Base-by-base conservation (phyloP, 2,329 filamentous ascomycete species). In the Ophiocordyceps australis region DNA sequence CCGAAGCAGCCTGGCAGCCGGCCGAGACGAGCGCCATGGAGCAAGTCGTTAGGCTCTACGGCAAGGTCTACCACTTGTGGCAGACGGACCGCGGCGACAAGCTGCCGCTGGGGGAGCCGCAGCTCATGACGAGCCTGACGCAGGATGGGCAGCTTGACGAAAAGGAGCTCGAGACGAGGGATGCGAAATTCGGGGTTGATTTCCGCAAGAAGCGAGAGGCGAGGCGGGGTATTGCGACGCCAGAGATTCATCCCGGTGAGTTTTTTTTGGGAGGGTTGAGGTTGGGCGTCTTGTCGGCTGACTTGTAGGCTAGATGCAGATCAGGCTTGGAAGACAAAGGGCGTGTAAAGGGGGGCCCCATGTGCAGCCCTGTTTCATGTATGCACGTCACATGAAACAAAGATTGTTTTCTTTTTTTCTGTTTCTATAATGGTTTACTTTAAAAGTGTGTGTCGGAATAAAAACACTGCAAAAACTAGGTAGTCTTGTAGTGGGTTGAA, bases 21-120 rank as follows among this genome's bases (percentile, higher is more conserved):
- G 74, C 79, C 3, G 82, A 92, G 54, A 79, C 67, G 17, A 62
- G 65, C 24, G 81, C 86, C 49, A 89, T 92, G 79, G 67, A 76
- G 33, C 62, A 83, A 30, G 61, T 89, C 0, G 52, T 81, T 4
- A 58, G 65, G 1, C 45, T 89, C 3, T 91, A 91, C 41, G 82
- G 82, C 8, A 92, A 92, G 45, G 69, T 75, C 2, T 89, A 76
- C 46, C 81, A 92, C 45, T 57, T 89, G 22, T 92, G 83, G 82
- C 79, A 91, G 59, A 68, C 75, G 11, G 81, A 91, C 49, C 57
- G 65, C 5, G 79, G 79, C 0, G 69, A 86, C 40, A 41, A 43
- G 31, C 32, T 68, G 17, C 63, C 63, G 0, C 36, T 68, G 4
- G 64, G 63, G 0, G 49, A 55, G 34, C 63, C 64, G 7, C 52